These are phyloP conservation scores for Cryphonectria japonica DNA, from an alignment of 2,329 filamentous ascomycete species.

Conservation along the genomic window DNA sequence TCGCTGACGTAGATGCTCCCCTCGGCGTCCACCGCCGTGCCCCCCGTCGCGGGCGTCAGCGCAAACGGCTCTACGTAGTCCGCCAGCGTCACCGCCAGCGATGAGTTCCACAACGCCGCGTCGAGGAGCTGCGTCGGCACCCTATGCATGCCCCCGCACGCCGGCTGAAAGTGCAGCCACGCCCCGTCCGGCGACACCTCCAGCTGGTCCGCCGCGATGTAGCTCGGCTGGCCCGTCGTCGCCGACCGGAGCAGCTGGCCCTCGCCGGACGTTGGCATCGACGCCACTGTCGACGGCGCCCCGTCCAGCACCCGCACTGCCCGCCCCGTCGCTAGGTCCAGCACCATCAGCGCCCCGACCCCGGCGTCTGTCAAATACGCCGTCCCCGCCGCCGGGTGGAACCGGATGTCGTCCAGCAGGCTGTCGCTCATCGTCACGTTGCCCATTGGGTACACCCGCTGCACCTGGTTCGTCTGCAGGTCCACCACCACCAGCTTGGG, in stretches of 20 bases:
- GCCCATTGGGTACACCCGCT: constrained; percentile 24
- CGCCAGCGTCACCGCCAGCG: constrained; percentile 17
- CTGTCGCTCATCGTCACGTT: constrained; percentile 20
- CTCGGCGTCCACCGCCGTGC: constrained; percentile 26
- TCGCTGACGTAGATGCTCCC: constrained; percentile 24
- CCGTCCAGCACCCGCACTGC: constrained; percentile 24
- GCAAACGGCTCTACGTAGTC: constrained; percentile 21
- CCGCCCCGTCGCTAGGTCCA: constrained; percentile 24
- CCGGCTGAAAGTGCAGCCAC: constrained; percentile 23
- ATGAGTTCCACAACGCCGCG: constrained; percentile 23
- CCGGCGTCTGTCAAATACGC: constrained; percentile 29
- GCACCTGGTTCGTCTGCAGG: constrained; percentile 9
- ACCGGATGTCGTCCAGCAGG: constrained; percentile 26
- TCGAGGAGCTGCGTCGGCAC: constrained; percentile 18
- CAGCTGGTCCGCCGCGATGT: constrained; percentile 23
- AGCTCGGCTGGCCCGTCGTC: not conserved
- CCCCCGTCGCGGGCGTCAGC: constrained; percentile 24
- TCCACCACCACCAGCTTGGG: constrained; percentile 28
- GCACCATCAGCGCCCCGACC: constrained; percentile 22
- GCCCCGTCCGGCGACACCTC: constrained; percentile 25
- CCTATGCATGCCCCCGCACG: constrained; percentile 23
- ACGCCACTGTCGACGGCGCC: constrained; percentile 18
- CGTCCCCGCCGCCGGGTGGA: constrained; percentile 8
- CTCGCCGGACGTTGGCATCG: constrained; percentile 18
- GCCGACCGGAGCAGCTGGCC: constrained; percentile 10